phyloP scores from a whole-genome alignment of 371 early-diverging fungal genomes.

The Rhizopus microsporus region DNA sequence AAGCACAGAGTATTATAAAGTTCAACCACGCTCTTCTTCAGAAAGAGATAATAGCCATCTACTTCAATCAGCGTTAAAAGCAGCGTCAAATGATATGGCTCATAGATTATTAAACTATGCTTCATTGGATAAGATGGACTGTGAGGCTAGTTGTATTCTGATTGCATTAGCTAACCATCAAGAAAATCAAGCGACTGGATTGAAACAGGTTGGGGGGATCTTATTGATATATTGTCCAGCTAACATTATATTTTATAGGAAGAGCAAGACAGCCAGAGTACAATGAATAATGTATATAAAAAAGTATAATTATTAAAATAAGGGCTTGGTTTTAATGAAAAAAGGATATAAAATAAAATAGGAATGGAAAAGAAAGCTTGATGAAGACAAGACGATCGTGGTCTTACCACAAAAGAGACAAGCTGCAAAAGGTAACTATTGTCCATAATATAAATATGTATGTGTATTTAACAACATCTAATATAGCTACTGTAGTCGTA shows the following conservation, averaged over 20 bases:
- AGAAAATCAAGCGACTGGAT: background rate
- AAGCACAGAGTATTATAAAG: constrained; percentile 26
- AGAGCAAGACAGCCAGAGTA: no score
- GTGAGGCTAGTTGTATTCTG: constrained; percentile 48
- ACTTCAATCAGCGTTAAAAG: constrained; percentile 21
- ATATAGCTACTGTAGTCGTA: no score
- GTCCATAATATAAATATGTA: background rate
- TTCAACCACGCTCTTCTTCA: constrained; percentile 50
- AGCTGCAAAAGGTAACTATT: constrained; percentile 4
- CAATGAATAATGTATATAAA: no score
- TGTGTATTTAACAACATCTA: no score
- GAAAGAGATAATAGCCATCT: constrained; percentile 35
- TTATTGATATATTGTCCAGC: no score
- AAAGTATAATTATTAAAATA: no score
- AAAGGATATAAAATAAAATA: background rate
- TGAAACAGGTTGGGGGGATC: constrained; percentile 3
- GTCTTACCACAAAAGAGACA: background rate
- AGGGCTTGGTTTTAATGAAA: background rate
- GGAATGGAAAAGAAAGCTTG: background rate
- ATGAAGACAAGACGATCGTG: constrained; percentile 3
- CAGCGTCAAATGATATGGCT: constrained; percentile 23
- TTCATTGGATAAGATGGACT: constrained; percentile 40
- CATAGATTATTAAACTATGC: constrained; percentile 27
- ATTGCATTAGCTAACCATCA: constrained; percentile 47
- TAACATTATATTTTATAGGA: no score